Evolutionary conservation across 495 filamentous ascomycete genomes (phyloP).

Genomic region (Penicillium robsamsonii): DNA sequence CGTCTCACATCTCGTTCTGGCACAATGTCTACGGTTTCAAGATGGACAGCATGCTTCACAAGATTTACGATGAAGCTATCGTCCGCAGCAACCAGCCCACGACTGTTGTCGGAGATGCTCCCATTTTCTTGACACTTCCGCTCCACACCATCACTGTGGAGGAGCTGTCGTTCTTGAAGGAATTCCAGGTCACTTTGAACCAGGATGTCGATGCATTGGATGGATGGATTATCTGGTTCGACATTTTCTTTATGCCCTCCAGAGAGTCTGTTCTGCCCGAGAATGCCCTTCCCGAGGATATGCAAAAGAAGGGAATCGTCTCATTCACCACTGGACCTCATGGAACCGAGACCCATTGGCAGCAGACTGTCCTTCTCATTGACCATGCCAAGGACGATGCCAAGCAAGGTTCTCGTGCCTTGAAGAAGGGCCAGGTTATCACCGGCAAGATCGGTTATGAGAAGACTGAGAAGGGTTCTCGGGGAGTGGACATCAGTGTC

Average conservation of each 20-base stretch:
- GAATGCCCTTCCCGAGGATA: conserved; percentile 41
- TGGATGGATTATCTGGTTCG: conserved; percentile 64
- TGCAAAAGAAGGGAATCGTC: conserved; percentile 47
- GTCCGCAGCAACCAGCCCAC: conserved; percentile 48
- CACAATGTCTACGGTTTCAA: conserved; percentile 59
- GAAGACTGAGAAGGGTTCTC: conserved; percentile 46
- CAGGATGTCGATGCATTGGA: conserved; percentile 56
- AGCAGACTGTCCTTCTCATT: conserved; percentile 48
- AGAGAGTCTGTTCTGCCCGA: conserved; percentile 42
- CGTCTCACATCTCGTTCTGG: conserved; percentile 66
- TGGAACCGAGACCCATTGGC: conserved; percentile 55
- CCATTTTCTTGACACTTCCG: conserved; percentile 54
- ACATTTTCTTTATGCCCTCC: conserved; percentile 60
- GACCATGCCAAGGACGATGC: conserved; percentile 39
- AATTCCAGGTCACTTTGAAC: conserved; percentile 54
- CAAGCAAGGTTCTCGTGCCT: conserved; percentile 12
- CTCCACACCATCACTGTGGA: conserved; percentile 55
- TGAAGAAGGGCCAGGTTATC: conserved; percentile 52
- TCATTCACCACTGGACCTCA: conserved; percentile 55
- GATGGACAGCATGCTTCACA: conserved; percentile 54
- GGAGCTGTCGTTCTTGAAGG: conserved; percentile 56
- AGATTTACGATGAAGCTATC: conserved; percentile 59
- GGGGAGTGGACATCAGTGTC: conserved; percentile 48
- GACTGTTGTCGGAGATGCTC: conserved; percentile 45
- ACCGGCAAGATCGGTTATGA: conserved; percentile 49